phyloP scores from a whole-genome alignment of 208 protist genomes.

The Trypanosoma grayi region DNA sequence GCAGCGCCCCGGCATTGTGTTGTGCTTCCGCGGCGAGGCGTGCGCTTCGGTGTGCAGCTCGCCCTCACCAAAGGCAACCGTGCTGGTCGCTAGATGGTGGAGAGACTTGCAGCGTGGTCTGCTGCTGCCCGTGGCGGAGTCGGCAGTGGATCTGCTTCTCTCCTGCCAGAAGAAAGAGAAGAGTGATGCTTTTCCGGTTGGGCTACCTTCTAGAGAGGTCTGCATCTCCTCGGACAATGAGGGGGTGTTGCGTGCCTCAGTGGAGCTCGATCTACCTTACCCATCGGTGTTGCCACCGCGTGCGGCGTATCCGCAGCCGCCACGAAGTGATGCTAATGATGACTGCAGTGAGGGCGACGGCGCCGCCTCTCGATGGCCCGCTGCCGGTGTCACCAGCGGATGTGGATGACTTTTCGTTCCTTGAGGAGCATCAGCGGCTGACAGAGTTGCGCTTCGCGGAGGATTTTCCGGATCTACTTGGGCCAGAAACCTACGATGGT shows the following conservation, averaged over 20 bases:
- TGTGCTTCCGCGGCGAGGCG: neutral
- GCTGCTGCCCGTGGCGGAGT: neutral
- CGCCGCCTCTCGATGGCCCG: neutral
- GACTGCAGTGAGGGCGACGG: neutral
- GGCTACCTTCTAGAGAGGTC: too few relatives aligned
- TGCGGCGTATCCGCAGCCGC: too few relatives aligned
- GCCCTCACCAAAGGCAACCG: neutral
- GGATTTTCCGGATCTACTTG: neutral
- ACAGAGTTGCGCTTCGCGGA: slow-evolving; percentile 4
- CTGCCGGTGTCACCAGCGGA: neutral
- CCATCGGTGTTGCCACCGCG: too few relatives aligned
- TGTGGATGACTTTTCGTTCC: neutral
- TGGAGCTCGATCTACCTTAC: too few relatives aligned
- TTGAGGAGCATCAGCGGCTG: neutral
- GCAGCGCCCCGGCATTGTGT: slow-evolving; percentile 9
- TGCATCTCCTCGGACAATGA: neutral
- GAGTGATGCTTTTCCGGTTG: neutral
- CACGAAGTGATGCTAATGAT: neutral
- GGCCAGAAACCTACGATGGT: neutral
- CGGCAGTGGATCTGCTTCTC: slow-evolving; percentile 2
- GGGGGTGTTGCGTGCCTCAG: neutral
- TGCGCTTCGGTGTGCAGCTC: neutral
- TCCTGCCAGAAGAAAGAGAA: neutral
- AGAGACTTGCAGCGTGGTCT: slow-evolving; percentile 6
- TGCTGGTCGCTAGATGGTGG: slow-evolving; percentile 4